A percentile compares a stretch with the other conserved stretches of the same genome.
These are phyloP conservation scores for Tolypocladium nubicola DNA, from an alignment of 2,329 filamentous ascomycete genomes.

Conservation along the genomic window DNA sequence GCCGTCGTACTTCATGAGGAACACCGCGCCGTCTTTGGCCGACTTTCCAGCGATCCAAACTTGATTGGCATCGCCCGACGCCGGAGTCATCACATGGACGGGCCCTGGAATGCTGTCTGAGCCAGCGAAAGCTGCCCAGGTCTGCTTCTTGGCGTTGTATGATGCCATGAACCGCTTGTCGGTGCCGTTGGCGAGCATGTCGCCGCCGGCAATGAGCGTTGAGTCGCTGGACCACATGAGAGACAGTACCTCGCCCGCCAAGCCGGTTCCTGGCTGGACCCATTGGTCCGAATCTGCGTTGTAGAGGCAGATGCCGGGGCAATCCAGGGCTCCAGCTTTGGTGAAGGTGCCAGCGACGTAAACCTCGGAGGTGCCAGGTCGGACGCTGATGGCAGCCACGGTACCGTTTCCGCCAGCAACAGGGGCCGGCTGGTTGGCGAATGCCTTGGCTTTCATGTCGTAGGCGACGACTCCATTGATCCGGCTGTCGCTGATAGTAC, in stretches of 20 bases:
- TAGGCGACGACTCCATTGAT: constrained; percentile 73
- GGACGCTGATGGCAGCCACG: constrained; percentile 67
- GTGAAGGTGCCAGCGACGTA: constrained; percentile 81
- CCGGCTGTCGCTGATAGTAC: constrained; percentile 49
- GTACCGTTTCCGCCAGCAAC: constrained; percentile 59
- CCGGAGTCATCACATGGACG: constrained; percentile 64
- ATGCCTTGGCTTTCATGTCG: constrained; percentile 56
- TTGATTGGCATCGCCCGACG: constrained; percentile 58
- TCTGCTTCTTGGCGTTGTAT: constrained; percentile 58
- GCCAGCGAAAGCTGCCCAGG: constrained; percentile 54
- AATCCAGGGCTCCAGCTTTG: constrained; percentile 73
- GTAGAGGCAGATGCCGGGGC: constrained; percentile 73
- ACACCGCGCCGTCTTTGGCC: constrained; percentile 53
- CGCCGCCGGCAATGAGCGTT: constrained; percentile 66
- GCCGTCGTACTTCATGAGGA: constrained; percentile 75
- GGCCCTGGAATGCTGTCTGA: constrained; percentile 65
- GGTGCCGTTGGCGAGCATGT: constrained; percentile 58
- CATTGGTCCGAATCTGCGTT: constrained; percentile 62
- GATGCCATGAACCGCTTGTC: constrained; percentile 53
- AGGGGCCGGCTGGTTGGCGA: constrained; percentile 62
- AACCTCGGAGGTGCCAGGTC: constrained; percentile 60
- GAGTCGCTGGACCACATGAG: constrained; percentile 69
- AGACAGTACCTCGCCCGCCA: constrained; percentile 59
- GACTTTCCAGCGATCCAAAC: constrained; percentile 75
- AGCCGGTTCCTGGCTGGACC: constrained; percentile 63